phyloP scores from a whole-genome alignment of 352 stramenopile species.

The Phytopythium helicoides region DNA sequence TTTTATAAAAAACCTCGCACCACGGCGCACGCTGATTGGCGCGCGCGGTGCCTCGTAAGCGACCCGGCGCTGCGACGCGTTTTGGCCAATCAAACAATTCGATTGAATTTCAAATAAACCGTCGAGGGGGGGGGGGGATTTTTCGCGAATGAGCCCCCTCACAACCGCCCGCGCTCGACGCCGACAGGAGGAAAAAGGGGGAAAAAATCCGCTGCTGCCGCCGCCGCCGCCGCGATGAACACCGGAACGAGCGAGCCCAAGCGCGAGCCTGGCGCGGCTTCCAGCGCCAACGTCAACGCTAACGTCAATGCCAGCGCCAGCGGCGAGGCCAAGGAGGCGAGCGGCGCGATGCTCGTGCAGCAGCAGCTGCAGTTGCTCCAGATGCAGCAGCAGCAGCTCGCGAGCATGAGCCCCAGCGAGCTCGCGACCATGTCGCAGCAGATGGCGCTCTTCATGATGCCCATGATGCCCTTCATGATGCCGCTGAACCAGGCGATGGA shows the following conservation, averaged over 20 bases:
- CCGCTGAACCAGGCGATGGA: slow-evolving; percentile 37
- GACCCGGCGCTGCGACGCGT: too few relatives aligned
- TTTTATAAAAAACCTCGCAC: too few relatives aligned
- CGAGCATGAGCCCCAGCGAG: slow-evolving; percentile 58
- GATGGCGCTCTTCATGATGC: slow-evolving; percentile 75
- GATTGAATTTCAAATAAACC: too few relatives aligned
- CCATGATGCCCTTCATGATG: slow-evolving; percentile 78
- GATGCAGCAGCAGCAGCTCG: slow-evolving; percentile 44
- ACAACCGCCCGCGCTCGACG: slow-evolving; percentile 46
- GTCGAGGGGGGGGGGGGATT: slow-evolving; percentile 18
- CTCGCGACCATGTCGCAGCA: slow-evolving; percentile 60
- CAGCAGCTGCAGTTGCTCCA: slow-evolving; percentile 67
- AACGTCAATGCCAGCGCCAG: too few relatives aligned
- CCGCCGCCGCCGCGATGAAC: slow-evolving; percentile 1
- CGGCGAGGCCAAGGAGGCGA: slow-evolving; percentile 32
- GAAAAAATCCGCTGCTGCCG: slow-evolving; percentile 5
- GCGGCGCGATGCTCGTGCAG: slow-evolving; percentile 9
- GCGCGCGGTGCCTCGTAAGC: too few relatives aligned
- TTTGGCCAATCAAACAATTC: too few relatives aligned
- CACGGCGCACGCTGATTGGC: too few relatives aligned
- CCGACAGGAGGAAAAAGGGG: slow-evolving; percentile 70
- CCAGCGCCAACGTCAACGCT: slow-evolving; percentile 15
- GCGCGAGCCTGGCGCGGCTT: background rate
- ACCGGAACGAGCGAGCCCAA: slow-evolving; percentile 2
- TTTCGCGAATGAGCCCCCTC: slow-evolving; percentile 43